Percentiles rank a stretch among this genome's conserved stretches.
These are phyloP conservation scores for Diaporthe sp. DNA, from an alignment of 2,329 filamentous ascomycete species.

Conservation along the genomic window DNA sequence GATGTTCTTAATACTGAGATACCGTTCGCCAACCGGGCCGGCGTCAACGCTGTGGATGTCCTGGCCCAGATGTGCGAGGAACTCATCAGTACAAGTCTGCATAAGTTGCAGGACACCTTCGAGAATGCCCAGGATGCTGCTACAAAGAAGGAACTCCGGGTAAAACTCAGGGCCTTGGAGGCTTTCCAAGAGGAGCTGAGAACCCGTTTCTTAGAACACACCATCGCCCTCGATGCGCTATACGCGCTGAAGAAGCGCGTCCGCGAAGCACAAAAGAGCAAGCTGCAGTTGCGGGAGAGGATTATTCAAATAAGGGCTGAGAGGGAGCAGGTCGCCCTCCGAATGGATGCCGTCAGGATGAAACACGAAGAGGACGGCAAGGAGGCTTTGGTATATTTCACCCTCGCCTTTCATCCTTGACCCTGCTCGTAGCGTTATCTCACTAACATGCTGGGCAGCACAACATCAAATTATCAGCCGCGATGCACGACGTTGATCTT, in stretches of 20 bases:
- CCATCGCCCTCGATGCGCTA: slow-evolving; percentile 71
- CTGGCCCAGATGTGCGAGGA: slow-evolving; percentile 73
- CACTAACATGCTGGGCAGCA: slow-evolving; percentile 48
- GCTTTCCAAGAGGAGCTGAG: slow-evolving; percentile 71
- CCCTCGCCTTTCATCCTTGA: neutral
- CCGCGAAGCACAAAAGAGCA: slow-evolving; percentile 69
- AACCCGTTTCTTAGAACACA: slow-evolving; percentile 69
- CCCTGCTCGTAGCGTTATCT: neutral
- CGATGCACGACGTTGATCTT: slow-evolving; percentile 74
- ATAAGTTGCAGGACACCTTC: slow-evolving; percentile 60
- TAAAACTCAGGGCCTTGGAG: slow-evolving; percentile 69
- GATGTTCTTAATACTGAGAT: slow-evolving; percentile 66
- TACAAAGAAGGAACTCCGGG: slow-evolving; percentile 66
- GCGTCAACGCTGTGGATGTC: slow-evolving; percentile 74
- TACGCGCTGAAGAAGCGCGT: slow-evolving; percentile 71
- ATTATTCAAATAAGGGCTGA: slow-evolving; percentile 72
- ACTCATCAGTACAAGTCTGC: slow-evolving; percentile 65
- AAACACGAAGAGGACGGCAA: slow-evolving; percentile 69
- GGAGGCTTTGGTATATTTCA: slow-evolving; percentile 60
- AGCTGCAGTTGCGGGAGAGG: slow-evolving; percentile 68
- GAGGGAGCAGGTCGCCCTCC: slow-evolving; percentile 72
- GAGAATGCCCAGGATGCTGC: slow-evolving; percentile 59
- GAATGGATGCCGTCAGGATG: slow-evolving; percentile 73
- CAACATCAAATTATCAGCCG: slow-evolving; percentile 67
- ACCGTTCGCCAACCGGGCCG: slow-evolving; percentile 65